phyloP scores from a whole-genome alignment of 2,329 filamentous ascomycete species.

The Penicillium sp. region DNA sequence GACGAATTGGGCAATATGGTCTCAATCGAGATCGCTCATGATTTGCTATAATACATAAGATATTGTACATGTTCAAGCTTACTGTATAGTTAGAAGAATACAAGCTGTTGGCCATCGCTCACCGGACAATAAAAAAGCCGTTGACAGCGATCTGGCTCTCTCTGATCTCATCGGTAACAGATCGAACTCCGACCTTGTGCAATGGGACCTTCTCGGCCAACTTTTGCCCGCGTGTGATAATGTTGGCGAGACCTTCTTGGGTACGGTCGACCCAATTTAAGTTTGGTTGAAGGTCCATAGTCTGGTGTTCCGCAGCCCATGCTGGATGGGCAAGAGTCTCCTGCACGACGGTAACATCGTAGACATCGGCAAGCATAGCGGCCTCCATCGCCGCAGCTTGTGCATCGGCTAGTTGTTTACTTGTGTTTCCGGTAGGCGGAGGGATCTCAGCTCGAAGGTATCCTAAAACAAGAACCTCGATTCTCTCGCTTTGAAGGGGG shows the following conservation, averaged over 20 bases:
- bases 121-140: constrained; percentile 42
- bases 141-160: constrained; percentile 46
- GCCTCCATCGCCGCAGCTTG: constrained; percentile 36
- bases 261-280: constrained; percentile 46
- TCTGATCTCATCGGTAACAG: constrained; percentile 41
- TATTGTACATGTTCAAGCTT: not conserved
- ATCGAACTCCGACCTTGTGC: constrained; percentile 61
- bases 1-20: not conserved
- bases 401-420: constrained; percentile 35
- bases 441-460: constrained; percentile 51
- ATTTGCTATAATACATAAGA: not conserved
- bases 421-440: constrained; percentile 15
- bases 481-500: constrained; percentile 30
- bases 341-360: constrained; percentile 41
- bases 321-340: constrained; percentile 39
- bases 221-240: constrained; percentile 54
- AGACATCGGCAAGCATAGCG: constrained; percentile 40
- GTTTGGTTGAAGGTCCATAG: constrained; percentile 24
- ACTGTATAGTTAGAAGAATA: not conserved
- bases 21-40: not conserved
- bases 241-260: constrained; percentile 50
- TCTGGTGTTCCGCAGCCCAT: constrained; percentile 38
- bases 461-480: constrained; percentile 63
- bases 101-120: not conserved
- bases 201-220: constrained; percentile 61